Conservation (phyloP, 768 basidiomycete species). For the Suillus luteus region DNA sequence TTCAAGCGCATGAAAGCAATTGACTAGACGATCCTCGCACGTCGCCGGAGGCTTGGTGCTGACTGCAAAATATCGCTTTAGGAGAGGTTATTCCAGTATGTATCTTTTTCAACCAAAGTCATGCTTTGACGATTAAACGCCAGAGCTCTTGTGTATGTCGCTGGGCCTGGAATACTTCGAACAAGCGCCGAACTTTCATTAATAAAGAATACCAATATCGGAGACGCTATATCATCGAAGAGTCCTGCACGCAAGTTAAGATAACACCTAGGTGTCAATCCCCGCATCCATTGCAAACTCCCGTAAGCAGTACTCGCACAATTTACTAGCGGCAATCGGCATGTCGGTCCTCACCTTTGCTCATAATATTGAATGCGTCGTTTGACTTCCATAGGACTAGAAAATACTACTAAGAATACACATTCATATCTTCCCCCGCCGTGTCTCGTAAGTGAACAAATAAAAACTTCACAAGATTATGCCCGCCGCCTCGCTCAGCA, state of each 20-base stretch:
- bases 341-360: background rate
- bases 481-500: slow-evolving; percentile 32
- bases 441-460: background rate
- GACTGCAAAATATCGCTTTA: slow-evolving; percentile 85
- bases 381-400: background rate
- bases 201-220: slow-evolving; percentile 61
- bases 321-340: background rate
- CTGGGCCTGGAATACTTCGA: slow-evolving; percentile 75
- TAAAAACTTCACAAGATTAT: slow-evolving; percentile 24
- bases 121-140: slow-evolving; percentile 84
- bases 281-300: background rate
- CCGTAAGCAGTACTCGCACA: background rate
- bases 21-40: slow-evolving; percentile 92
- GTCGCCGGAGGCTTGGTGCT: slow-evolving; percentile 87
- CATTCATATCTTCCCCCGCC: background rate
- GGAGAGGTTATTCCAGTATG: slow-evolving; percentile 89
- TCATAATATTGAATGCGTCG: background rate
- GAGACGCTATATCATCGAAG: slow-evolving; percentile 45
- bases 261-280: background rate
- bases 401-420: slow-evolving; percentile 4
- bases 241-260: slow-evolving; percentile 55
- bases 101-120: slow-evolving; percentile 13
- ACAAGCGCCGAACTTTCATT: slow-evolving; percentile 78
- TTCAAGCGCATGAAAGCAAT: slow-evolving; percentile 91
- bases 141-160: slow-evolving; percentile 86